Evolutionary conservation across 495 filamentous ascomycete genomes (phyloP), one percentile per base, ranked within the genome.

Genomic region (Aspergillus ostianus): DNA sequence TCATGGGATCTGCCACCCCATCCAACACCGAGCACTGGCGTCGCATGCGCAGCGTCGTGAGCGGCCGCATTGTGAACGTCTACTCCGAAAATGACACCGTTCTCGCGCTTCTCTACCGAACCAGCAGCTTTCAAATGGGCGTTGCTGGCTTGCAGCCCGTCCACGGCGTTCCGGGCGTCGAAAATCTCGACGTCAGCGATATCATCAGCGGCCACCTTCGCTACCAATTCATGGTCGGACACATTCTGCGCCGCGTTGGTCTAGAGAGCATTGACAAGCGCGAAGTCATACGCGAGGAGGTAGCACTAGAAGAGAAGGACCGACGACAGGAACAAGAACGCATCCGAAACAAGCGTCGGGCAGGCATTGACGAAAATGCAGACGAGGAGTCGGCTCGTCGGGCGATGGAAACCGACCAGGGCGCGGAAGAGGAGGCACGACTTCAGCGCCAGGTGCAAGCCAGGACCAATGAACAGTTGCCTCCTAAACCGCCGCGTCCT

Each of bases 1-100:
- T 98, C 30, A 89, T 97, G 67, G 94, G 94, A 10, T 82, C 88
- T 0, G 92, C 94, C 2, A 85, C 85, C 3, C 93, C 93, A 0
- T 86, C 85, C 0, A 79, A 85, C 47, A 67, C 77, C 6, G 72
- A 72, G 2, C 80, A 88, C 62, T 94, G 90, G 90, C 73, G 82
- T 30, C 79, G 80, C 62, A 80, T 93, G 63, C 83, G 89, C 10
- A 83, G 79, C 47, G 89, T 92, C 0, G 90, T 93, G 0, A 82
- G 82, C 4, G 89, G 90, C 1, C 83, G 88, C 51, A 73, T 93
- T 13, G 83, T 91, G 58, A 94, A 93, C 58, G 89, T 90, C 4
- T 93, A 82, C 68, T 90, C 87, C 17, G 79, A 85, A 19, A 90
- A 93, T 58, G 90, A 94, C 67, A 87, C 87, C 48, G 80, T 93